Evolutionary conservation across 345 rosid species (phyloP).

Genomic region (Acer yangbiense): DNA sequence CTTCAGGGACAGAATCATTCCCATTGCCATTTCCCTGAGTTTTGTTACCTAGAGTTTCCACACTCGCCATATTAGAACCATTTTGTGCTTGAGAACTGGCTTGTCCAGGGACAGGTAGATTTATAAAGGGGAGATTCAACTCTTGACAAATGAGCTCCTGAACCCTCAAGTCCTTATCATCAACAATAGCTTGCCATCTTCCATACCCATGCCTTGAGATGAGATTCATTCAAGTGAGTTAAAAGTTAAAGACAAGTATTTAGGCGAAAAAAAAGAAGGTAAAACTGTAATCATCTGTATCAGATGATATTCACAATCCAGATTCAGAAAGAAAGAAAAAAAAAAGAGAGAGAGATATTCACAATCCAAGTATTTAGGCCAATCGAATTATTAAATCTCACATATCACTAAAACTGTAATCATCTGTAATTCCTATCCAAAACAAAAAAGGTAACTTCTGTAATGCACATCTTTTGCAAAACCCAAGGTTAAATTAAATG

Average conservation of each 20-base stretch:
- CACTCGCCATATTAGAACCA: slow-evolving; percentile 49
- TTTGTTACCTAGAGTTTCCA: slow-evolving; percentile 54
- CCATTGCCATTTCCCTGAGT: slow-evolving; percentile 50
- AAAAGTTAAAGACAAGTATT: neutral
- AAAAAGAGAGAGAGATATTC: too few species aligned
- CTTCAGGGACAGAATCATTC: slow-evolving; percentile 48
- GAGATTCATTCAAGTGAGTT: slow-evolving; percentile 15
- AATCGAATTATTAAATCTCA: slow-evolving; percentile 2
- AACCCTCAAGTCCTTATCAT: slow-evolving; percentile 86
- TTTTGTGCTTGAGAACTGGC: slow-evolving; percentile 63
- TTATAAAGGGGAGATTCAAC: slow-evolving; percentile 74
- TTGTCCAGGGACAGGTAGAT: slow-evolving; percentile 70
- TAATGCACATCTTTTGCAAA: neutral
- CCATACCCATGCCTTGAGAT: slow-evolving; percentile 93
- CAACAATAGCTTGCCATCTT: slow-evolving; percentile 99
- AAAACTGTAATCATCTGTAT: too few species aligned
- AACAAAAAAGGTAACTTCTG: neutral
- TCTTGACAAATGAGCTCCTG: slow-evolving; percentile 92
- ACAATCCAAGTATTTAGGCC: too few species aligned
- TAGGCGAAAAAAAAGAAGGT: too few species aligned
- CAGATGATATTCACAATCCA: too few species aligned
- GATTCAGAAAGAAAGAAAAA: too few species aligned
- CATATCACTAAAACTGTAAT: neutral
- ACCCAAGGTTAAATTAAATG: neutral
- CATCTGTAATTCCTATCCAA: neutral